phyloP scores from a whole-genome alignment of 1,139 yeast genomes.

The Magnusiomyces paraingens region DNA sequence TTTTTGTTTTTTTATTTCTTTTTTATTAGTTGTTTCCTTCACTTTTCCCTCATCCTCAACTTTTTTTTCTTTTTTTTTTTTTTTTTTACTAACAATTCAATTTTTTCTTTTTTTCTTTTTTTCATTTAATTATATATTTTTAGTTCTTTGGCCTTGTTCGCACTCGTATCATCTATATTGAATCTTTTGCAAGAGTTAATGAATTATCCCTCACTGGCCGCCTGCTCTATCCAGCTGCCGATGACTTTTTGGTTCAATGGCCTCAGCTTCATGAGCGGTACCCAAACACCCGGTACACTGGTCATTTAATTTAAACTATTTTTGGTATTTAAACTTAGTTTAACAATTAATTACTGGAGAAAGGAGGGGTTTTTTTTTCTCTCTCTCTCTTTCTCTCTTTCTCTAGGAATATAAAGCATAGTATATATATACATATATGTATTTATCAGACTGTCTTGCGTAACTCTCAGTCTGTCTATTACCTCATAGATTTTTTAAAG shows the following conservation, averaged over 20 bases:
- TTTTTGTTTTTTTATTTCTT: neutral
- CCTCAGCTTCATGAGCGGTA: constrained; percentile 48
- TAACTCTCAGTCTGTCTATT: too few relatives aligned
- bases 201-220: constrained; percentile 71
- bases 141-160: constrained; percentile 43
- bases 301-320: constrained; percentile 59
- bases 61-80: neutral
- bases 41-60: neutral
- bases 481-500: too few relatives aligned
- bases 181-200: constrained; percentile 80
- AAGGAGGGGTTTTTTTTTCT: neutral
- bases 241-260: constrained; percentile 90
- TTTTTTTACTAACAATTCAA: neutral
- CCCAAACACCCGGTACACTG: constrained; percentile 67
- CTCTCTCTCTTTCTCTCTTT: too few relatives aligned
- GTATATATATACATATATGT: too few relatives aligned
- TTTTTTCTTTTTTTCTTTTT: too few relatives aligned
- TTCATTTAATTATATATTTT: constrained; percentile 14
- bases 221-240: constrained; percentile 60
- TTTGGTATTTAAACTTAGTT: neutral
- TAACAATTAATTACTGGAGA: too few relatives aligned
- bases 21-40: neutral
- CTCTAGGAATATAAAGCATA: too few relatives aligned
- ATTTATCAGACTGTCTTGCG: too few relatives aligned
- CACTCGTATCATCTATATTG: constrained; percentile 70